These are phyloP conservation scores for Penicillium herquei DNA, from an alignment of 495 filamentous ascomycete genomes.

Conservation along the genomic window DNA sequence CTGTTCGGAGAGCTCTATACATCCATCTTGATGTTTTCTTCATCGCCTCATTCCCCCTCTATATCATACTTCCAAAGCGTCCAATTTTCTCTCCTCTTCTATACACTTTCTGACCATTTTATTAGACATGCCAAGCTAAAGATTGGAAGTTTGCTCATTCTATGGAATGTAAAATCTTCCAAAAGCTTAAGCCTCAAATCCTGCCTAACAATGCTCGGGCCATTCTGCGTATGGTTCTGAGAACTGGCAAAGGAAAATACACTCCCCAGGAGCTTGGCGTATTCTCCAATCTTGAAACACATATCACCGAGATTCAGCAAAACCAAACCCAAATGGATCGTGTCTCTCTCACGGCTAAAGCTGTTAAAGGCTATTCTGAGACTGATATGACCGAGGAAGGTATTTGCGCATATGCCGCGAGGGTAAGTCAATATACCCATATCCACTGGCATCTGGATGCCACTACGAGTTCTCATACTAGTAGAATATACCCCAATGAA, in stretches of 20 bases:
- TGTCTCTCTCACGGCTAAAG: conserved; percentile 52
- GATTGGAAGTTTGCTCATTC: conserved; percentile 62
- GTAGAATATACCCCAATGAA: no score
- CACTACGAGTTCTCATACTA: no score
- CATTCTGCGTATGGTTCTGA: conserved; percentile 51
- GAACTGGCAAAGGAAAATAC: conserved; percentile 33
- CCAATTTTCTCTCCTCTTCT: not conserved
- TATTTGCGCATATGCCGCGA: conserved; percentile 41
- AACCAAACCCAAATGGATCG: conserved; percentile 42
- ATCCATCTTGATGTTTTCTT: not conserved
- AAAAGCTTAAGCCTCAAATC: conserved; percentile 43
- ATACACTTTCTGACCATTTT: conserved; percentile 7
- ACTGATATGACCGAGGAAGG: conserved; percentile 38
- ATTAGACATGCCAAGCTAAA: conserved; percentile 59
- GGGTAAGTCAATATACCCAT: conserved; percentile 28
- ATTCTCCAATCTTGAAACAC: conserved; percentile 47
- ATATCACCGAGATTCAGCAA: conserved; percentile 42
- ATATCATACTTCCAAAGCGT: no score
- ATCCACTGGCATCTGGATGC: not conserved
- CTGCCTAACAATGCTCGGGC: conserved; percentile 59
- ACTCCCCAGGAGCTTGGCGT: conserved; percentile 34
- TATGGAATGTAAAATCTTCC: conserved; percentile 56
- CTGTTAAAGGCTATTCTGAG: conserved; percentile 51
- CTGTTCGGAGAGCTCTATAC: no score
- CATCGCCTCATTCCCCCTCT: not conserved